phyloP scores from a whole-genome alignment of 73 alveolate genomes.

The Tetrahymena thermophila region DNA sequence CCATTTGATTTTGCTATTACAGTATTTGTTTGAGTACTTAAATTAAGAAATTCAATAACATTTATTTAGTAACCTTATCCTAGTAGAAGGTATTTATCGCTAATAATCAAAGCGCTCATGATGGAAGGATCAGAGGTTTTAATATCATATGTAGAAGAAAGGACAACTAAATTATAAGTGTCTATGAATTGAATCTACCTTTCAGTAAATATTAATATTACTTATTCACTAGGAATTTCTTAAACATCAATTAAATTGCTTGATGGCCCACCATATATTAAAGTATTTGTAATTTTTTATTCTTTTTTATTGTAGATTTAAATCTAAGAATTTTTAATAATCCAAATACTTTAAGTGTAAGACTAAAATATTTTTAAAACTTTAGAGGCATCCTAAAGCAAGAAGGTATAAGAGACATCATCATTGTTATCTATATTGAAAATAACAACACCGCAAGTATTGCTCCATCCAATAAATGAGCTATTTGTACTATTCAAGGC shows the following conservation, averaged over 20 bases:
- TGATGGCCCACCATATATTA: neutral
- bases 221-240: neutral
- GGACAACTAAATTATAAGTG: neutral
- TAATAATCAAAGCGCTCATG: neutral
- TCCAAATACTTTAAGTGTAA: neutral
- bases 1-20: neutral
- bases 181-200: neutral
- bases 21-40: neutral
- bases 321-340: neutral
- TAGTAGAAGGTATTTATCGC: neutral
- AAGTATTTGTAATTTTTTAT: neutral
- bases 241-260: neutral
- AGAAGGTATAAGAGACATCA: neutral
- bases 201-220: neutral
- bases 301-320: neutral
- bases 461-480: neutral
- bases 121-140: neutral
- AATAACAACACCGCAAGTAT: neutral
- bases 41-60: neutral
- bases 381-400: neutral
- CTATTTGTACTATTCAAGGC: neutral
- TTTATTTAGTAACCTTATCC: neutral
- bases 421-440: neutral
- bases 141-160: neutral
- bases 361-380: neutral